Evolutionary conservation across 352 stramenopile species (phyloP).

Genomic region (Phytophthora sp.): DNA sequence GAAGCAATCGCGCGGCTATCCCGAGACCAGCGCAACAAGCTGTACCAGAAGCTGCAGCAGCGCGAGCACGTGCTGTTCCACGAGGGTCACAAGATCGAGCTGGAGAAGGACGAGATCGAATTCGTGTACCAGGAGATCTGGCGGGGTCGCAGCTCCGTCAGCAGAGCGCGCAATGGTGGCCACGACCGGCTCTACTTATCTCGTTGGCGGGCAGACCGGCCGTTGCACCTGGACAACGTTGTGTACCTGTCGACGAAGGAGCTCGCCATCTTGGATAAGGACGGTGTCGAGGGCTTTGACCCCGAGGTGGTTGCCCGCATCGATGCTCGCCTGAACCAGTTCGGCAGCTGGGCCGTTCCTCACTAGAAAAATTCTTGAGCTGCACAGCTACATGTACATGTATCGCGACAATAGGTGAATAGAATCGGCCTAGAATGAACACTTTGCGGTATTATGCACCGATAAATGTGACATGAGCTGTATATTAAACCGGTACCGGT

Average conservation of each 20-base stretch:
- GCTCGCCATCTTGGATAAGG: constrained; percentile 60
- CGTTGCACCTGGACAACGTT: constrained; percentile 82
- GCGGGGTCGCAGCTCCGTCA: constrained; percentile 78
- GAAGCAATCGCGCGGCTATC: constrained; percentile 74
- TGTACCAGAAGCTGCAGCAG: constrained; percentile 84
- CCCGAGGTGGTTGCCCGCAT: constrained; percentile 70
- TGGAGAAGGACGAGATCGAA: constrained; percentile 89
- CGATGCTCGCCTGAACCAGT: constrained; percentile 65
- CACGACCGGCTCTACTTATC: constrained; percentile 82
- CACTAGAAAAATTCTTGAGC: constrained; percentile 21
- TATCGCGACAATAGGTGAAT: constrained; percentile 17
- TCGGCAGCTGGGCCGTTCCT: constrained; percentile 58
- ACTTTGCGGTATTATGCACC: constrained; percentile 20
- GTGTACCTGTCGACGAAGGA: constrained; percentile 89
- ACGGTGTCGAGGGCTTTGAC: constrained; percentile 71
- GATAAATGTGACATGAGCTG: constrained; percentile 27
- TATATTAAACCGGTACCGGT: too few species aligned
- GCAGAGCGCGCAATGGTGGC: constrained; percentile 68
- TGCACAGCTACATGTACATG: neutral
- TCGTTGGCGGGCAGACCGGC: constrained; percentile 79
- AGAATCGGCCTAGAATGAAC: constrained; percentile 21
- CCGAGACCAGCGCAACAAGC: constrained; percentile 87
- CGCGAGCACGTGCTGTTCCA: constrained; percentile 73
- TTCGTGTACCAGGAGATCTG: constrained; percentile 90
- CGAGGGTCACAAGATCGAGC: constrained; percentile 60